A percentile compares a stretch with the other conserved stretches of the same genome.
Evolutionary conservation across 1,284 basidiomycete species (phyloP).

Genomic region (Heterobasidion occidentale): DNA sequence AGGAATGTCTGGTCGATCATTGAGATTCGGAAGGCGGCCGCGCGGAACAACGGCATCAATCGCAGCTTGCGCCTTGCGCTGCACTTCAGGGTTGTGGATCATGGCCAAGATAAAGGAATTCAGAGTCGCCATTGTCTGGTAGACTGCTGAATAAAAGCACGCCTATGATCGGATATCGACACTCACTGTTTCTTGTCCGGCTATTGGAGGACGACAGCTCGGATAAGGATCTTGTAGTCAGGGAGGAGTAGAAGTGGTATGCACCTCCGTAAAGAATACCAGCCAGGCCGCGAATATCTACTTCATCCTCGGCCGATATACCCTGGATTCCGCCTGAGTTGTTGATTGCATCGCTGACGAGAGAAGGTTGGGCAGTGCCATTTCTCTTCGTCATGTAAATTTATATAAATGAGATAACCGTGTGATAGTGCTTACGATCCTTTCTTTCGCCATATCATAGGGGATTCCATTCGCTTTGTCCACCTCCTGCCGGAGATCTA

Average conservation of each 20-base stretch:
- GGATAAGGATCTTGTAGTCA: background rate
- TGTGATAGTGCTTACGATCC: background rate
- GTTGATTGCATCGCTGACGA: background rate
- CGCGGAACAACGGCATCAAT: constrained; percentile 14
- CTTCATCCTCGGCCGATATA: background rate
- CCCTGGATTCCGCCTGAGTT: background rate
- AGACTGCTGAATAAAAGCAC: background rate
- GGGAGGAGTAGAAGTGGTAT: background rate
- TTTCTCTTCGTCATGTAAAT: background rate
- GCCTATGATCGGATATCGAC: background rate
- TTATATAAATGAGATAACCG: background rate
- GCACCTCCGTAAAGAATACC: constrained; percentile 1
- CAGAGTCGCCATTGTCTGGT: constrained; percentile 2
- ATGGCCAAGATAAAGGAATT: constrained; percentile 6
- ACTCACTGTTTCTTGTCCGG: constrained; percentile 1
- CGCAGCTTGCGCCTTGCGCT: constrained; percentile 15
- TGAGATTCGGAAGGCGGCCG: constrained; percentile 17
- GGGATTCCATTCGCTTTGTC: background rate
- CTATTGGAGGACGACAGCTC: background rate
- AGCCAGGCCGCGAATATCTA: background rate
- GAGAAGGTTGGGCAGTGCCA: background rate
- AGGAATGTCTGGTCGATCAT: constrained; percentile 15
- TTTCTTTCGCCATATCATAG: constrained; percentile 2
- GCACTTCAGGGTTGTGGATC: constrained; percentile 12
- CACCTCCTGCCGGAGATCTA: background rate